Base-by-base conservation (phyloP, 306 rosid species). In the Prinsepia uniflora region DNA sequence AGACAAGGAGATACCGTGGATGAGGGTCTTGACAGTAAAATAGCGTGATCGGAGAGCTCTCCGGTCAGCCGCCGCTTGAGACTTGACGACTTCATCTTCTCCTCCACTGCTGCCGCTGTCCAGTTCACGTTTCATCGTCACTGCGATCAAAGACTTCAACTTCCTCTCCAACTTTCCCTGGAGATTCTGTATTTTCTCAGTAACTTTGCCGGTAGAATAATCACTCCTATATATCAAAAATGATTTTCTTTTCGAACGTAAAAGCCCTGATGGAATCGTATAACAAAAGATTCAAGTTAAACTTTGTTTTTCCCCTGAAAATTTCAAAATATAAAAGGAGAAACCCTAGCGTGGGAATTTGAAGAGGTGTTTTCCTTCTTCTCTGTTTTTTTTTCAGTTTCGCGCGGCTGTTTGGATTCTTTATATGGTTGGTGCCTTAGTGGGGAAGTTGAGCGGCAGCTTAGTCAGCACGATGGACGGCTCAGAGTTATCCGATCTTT, bases 21-120 rank as follows among this genome's bases (percentile, higher is more conserved):
- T 76, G 59, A 60, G 20, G 67, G 67, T 45, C 73, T 75, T 80
- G 39, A 80, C 63, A n/a, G 72, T 76, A 46, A 44, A 74, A 65
- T 80, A 80, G 8, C 74, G 84, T 20, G 81, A 76, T 11, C 84
- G 84, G 45, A 80, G 75, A 34, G 62, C 53, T 67, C 84, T 63
- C 6, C 71, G 80, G 65, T 71, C 77, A 34, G 57, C 44, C 42
- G 11, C 55, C 54, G 62, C 39, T 45, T 75, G 53, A 46, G 59
- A 41, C 30, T 20, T 10, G 17, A 36, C 20, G n/a, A 39, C 30
- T 10, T 43, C 39, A 45, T 41, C 68, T 55, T 36, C 9, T 3
- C 49, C 48, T 13, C 70, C 9, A 10, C 43, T 6, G 34, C 42
- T 15, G 6, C 59, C 10, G 24, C 41, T 4, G 10, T 17, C 56